These are phyloP conservation scores for Pelomyxa schiedti DNA, from an alignment of 78 protist species.

Conservation along the genomic window DNA sequence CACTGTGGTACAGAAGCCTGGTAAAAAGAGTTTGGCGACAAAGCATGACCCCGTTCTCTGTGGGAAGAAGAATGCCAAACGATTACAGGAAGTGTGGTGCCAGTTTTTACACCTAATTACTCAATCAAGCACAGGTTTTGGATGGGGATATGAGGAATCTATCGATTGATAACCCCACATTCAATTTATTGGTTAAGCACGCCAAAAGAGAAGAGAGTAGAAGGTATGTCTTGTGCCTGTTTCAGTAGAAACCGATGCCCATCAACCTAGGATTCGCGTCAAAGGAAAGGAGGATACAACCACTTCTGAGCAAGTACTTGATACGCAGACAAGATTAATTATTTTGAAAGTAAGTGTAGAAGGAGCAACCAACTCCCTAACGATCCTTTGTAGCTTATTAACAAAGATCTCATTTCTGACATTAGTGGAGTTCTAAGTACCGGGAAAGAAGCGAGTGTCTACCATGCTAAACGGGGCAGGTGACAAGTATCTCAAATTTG, in stretches of 20 bases:
- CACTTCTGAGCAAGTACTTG: background rate
- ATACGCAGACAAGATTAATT: background rate
- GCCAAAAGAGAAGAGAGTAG: background rate
- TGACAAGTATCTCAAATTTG: no score
- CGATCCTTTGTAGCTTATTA: no score
- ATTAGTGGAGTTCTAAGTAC: background rate
- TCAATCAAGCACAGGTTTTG: no score
- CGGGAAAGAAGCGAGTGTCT: slow-evolving; percentile 13
- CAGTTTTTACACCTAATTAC: no score
- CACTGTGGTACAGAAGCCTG: background rate
- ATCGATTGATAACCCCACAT: background rate
- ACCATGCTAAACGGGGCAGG: slow-evolving; percentile 4
- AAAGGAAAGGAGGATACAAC: background rate
- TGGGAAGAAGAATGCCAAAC: slow-evolving; percentile 4
- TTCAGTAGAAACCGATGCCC: background rate
- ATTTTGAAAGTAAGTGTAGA: no score
- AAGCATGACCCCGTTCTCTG: slow-evolving; percentile 6
- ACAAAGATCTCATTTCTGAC: slow-evolving; percentile 4
- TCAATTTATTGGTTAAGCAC: background rate
- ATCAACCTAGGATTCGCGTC: background rate
- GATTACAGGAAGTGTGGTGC: background rate
- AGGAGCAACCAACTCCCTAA: no score
- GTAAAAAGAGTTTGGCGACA: background rate
- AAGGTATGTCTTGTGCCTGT: background rate
- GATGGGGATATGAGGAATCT: slow-evolving; percentile 2